A percentile compares a stretch with the other conserved stretches of the same genome.
Conservation (phyloP, 345 rosid genomes). For the Aethionema arabicum region DNA sequence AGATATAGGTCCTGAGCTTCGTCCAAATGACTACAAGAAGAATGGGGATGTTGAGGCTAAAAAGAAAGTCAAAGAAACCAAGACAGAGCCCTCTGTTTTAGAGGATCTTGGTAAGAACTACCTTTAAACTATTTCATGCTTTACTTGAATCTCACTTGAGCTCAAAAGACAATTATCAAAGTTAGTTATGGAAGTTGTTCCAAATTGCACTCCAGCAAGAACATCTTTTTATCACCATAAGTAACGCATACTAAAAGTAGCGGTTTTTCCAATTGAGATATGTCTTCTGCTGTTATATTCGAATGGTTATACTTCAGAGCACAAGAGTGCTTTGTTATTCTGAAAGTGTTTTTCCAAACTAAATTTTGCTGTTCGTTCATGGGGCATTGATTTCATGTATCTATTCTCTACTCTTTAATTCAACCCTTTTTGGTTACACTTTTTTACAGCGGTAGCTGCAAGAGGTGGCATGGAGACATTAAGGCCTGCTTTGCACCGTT, state of each 20-base stretch:
- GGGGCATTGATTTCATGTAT: neutral
- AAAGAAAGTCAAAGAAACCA: constrained; percentile 34
- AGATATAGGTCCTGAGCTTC: constrained; percentile 92
- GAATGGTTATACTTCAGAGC: no score
- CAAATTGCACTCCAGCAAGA: neutral
- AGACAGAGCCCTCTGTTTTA: constrained; percentile 63
- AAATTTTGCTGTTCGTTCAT: neutral
- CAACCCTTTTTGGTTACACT: neutral
- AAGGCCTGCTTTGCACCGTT: constrained; percentile 81
- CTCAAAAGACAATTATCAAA: neutral
- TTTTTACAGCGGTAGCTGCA: constrained; percentile 72
- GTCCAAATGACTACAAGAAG: constrained; percentile 78
- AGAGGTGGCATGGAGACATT: constrained; percentile 92
- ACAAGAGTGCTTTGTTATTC: constrained; percentile 5
- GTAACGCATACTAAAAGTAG: constrained; percentile 7
- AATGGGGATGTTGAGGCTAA: constrained; percentile 47
- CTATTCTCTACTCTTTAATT: neutral
- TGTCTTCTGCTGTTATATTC: neutral
- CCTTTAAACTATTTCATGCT: neutral
- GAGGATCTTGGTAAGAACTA: constrained; percentile 80
- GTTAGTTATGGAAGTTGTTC: neutral
- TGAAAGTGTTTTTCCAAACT: neutral
- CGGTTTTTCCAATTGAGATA: neutral
- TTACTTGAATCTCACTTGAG: neutral
- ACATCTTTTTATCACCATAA: neutral